Conservation (phyloP, 257 asterid genomes). For the Primulina huaijiensis region DNA sequence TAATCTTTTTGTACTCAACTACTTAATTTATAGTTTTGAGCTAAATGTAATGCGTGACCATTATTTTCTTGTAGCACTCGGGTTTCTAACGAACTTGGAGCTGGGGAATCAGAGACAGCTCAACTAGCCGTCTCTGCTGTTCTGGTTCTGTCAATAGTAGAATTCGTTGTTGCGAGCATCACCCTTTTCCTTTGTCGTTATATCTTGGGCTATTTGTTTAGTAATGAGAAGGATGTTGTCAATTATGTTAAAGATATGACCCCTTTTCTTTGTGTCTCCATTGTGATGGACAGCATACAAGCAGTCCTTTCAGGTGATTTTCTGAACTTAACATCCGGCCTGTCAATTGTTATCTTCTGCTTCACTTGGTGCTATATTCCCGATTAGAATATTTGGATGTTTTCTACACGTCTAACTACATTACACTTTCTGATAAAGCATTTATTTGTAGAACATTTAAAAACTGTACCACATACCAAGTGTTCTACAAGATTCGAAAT, state of each 20-base stretch:
- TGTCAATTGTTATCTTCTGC: too few species aligned
- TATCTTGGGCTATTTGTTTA: conserved; percentile 56
- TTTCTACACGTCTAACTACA: too few species aligned
- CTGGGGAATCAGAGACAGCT: conserved; percentile 62
- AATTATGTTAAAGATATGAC: conserved; percentile 52
- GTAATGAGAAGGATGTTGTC: conserved; percentile 50
- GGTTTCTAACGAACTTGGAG: conserved; percentile 74
- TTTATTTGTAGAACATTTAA: too few species aligned
- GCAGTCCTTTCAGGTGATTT: conserved; percentile 56
- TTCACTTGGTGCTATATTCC: too few species aligned
- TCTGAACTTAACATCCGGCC: background rate
- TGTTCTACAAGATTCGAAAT: background rate
- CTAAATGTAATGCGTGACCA: background rate
- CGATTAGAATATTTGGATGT: too few species aligned
- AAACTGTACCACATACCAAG: too few species aligned
- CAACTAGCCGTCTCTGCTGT: conserved; percentile 41
- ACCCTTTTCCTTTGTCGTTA: conserved; percentile 34
- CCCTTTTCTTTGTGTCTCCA: conserved; percentile 58
- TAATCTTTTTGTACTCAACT: background rate
- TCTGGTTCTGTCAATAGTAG: conserved; percentile 41
- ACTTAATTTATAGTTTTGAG: conserved; percentile 4
- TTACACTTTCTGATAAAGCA: too few species aligned
- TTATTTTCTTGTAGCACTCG: conserved; percentile 43
- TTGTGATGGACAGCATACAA: conserved; percentile 57
- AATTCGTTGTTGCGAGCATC: conserved; percentile 45